phyloP scores from a whole-genome alignment of 306 rosid genomes.

The Quercus dentata region DNA sequence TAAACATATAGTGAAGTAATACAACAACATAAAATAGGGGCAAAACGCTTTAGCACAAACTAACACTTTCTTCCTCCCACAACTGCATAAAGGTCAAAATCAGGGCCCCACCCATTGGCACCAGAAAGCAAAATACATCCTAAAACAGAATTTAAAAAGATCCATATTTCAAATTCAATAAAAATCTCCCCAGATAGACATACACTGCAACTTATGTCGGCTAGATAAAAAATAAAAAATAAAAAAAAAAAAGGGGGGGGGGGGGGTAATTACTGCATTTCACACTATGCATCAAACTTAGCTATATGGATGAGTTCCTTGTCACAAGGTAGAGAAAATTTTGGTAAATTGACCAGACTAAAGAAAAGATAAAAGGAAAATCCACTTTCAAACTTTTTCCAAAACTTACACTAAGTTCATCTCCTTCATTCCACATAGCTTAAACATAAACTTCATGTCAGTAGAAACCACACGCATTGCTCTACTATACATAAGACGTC shows the following conservation, averaged over 20 bases:
- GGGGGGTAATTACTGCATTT: neutral
- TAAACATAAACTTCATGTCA: neutral
- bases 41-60: neutral
- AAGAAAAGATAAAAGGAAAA: neutral
- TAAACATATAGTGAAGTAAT: neutral
- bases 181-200: neutral
- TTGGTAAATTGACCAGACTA: neutral
- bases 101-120: neutral
- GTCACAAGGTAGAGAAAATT: neutral
- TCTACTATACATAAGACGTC: neutral
- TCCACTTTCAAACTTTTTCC: neutral
- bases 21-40: neutral
- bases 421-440: neutral
- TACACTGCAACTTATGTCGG: neutral
- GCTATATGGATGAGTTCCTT: neutral
- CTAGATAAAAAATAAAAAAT: too few relatives aligned
- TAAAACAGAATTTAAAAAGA: neutral
- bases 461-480: neutral
- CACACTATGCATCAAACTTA: neutral
- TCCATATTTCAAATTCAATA: neutral
- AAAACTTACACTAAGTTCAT: neutral
- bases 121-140: neutral
- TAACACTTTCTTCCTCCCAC: neutral
- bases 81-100: neutral
- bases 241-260: accelerated